Evolutionary conservation across 2,329 filamentous ascomycete species (phyloP), one percentile per base, ranked within the genome.

Genomic region (Byssothecium circinans): DNA sequence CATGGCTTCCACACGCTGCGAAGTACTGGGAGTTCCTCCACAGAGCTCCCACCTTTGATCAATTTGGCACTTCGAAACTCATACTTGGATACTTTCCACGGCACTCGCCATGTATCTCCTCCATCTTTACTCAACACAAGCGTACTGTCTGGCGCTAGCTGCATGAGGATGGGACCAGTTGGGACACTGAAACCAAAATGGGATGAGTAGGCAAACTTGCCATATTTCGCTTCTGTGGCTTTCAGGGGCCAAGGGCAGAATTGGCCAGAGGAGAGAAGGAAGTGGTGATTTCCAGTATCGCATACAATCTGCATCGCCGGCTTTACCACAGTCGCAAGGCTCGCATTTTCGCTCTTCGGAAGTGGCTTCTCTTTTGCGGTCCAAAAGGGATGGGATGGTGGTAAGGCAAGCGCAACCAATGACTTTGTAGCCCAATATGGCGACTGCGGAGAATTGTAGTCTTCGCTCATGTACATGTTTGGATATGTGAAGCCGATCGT

Each of bases 381-480:
- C 79, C 80, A 82, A 44, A 82, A 81, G 0, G 65, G 57, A 38
- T 79, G 66, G 0, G 60, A 50, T 1, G 56, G 50, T 0, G 65
- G 50, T 0, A 81, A 46, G 0, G 65, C 68, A 0, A 79, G 59
- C 0, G 70, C 71, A 1, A 80, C 62, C 2, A 82, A 72, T 0
- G 75, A 74, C 47, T 82, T 82, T 18, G 81, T 61, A 7, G 72
- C 75, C 80, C 79, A 82, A 54, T 81, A 82, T 0, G 74, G 69
- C 0, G 78, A 81, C 49, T 82, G 79, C 0, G 79, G 78, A 1
- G 79, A 82, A 56, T 82, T 82, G 60, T 82, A 82, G 52, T 81
- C 76, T 56, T 82, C 80, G 29, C 70, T 68, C 72, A 82, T 73
- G 54, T 76, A 81, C 75, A 80, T 80, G 52, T 81, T 81, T 8